Evolutionary conservation across 1,139 yeast species (phyloP), one percentile per base, ranked within the genome.

Genomic region (Yamadazyma siamensis): DNA sequence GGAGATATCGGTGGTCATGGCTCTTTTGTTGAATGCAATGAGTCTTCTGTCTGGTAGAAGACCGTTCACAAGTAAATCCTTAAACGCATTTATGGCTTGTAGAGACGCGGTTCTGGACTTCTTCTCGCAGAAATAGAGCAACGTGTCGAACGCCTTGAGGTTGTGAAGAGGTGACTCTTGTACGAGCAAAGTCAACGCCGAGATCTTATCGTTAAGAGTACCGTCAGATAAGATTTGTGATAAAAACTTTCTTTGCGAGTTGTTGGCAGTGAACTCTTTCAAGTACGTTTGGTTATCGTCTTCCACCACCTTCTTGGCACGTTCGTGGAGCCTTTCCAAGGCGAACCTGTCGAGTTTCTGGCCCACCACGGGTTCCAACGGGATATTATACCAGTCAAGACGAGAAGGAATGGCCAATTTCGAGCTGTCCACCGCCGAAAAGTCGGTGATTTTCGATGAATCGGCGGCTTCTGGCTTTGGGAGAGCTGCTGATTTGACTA

Each of bases 131-230:
- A 81, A 84, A 6, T 76, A 71, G 35, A 86, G 56, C 42, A 91
- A 62, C 17, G 82, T 80, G 40, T 87, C 95, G 35, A 94, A 65
- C 0, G 95, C 88, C 54, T 86, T 85, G 36, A 81, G 54, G 43
- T 94, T 85, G 54, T 91, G 98, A 36, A 88, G 56, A 4, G 99
- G 98, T 3, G 97, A 88, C 61, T 91, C 98, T 54, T 91, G 97
- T 28, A 89, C 77, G 53, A 91, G 67, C 52, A 91, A 75, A 0
- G 98, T 89, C 49, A 91, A 71, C 0, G 98, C 96, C 28, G 96
- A 86, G 36, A 91, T 85, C 61, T 91, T 89, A 81, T 91, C 99
- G 48, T 80, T 82, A 46, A 91, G 71, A 0, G 99, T 91, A 84
- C 99, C 99, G 41, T 80, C 84, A 5, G 89, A 71, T 50, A 91